Percentiles rank a stretch among this genome's conserved stretches.
These are phyloP conservation scores for Ceratobasidium sp. DNA, from an alignment of 1,284 basidiomycete species.

Conservation along the genomic window DNA sequence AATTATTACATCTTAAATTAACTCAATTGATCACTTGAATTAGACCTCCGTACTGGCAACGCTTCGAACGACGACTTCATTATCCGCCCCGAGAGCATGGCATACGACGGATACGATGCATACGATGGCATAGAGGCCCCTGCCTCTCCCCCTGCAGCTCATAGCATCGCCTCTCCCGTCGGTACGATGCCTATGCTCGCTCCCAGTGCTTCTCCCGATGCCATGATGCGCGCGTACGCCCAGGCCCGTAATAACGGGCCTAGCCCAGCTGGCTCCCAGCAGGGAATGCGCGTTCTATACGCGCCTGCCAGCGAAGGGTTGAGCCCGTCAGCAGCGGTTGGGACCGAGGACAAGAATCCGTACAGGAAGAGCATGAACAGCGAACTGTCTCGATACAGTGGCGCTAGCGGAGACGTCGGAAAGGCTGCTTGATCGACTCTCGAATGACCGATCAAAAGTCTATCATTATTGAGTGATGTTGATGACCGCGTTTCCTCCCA, in stretches of 20 bases:
- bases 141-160: conserved; percentile 49
- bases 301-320: conserved; percentile 34
- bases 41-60: conserved; percentile 45
- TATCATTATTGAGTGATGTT: not conserved
- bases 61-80: conserved; percentile 52
- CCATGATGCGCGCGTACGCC: conserved; percentile 78
- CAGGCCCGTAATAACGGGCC: conserved; percentile 15
- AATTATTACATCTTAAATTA: conserved; percentile 50
- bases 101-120: conserved; percentile 44
- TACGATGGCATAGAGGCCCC: conserved; percentile 49
- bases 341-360: conserved; percentile 46
- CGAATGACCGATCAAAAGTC: not conserved
- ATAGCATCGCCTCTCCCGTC: conserved; percentile 48
- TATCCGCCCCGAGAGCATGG: conserved; percentile 49
- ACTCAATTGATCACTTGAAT: conserved; percentile 19
- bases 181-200: conserved; percentile 59
- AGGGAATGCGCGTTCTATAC: conserved; percentile 43
- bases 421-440: conserved; percentile 9
- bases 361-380: conserved; percentile 53
- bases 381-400: conserved; percentile 38
- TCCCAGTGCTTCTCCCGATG: conserved; percentile 69
- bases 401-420: conserved; percentile 20
- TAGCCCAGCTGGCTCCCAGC: conserved; percentile 33
- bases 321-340: conserved; percentile 23
- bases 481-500: not conserved